Conservation (phyloP, 1,284 basidiomycete genomes). For the Rhizopogon parksii region DNA sequence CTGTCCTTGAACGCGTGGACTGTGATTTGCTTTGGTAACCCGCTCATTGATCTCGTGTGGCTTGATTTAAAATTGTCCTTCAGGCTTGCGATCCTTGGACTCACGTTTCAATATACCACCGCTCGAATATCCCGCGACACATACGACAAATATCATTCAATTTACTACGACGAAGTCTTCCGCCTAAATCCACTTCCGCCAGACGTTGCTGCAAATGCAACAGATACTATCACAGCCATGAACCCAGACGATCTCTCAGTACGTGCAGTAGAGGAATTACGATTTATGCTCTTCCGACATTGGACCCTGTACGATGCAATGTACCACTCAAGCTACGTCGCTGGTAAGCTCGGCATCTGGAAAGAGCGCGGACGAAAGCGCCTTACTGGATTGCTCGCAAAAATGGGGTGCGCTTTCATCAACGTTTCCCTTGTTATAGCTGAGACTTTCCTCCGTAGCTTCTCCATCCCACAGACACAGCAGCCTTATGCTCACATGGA, state of each 20-base stretch:
- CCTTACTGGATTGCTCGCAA: constrained; percentile 88
- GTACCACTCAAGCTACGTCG: constrained; percentile 96
- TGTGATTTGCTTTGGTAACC: constrained; percentile 86
- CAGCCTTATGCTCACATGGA: constrained; percentile 97
- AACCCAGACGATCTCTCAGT: constrained; percentile 79
- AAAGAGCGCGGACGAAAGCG: constrained; percentile 87
- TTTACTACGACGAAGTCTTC: constrained; percentile 85
- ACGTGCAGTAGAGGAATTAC: constrained; percentile 75
- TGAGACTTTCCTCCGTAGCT: constrained; percentile 40
- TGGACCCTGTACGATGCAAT: constrained; percentile 98
- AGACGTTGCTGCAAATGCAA: constrained; percentile 28
- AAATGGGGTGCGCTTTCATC: constrained; percentile 77
- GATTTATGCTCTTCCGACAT: constrained; percentile 94
- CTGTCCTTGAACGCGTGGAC: constrained; percentile 82
- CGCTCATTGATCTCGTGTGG: too few species aligned
- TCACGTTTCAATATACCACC: constrained; percentile 89
- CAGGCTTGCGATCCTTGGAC: constrained; percentile 89
- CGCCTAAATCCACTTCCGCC: constrained; percentile 70
- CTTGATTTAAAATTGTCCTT: not conserved
- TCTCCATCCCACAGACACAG: constrained; percentile 89
- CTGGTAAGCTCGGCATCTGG: constrained; percentile 94
- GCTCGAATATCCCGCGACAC: constrained; percentile 80
- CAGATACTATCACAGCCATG: constrained; percentile 44
- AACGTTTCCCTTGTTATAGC: constrained; percentile 7
- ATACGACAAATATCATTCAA: constrained; percentile 76